Percentiles rank a stretch among this genome's conserved stretches.
Conservation (phyloP, 1,284 basidiomycete species). For the Cryptococcus wingfieldii region DNA sequence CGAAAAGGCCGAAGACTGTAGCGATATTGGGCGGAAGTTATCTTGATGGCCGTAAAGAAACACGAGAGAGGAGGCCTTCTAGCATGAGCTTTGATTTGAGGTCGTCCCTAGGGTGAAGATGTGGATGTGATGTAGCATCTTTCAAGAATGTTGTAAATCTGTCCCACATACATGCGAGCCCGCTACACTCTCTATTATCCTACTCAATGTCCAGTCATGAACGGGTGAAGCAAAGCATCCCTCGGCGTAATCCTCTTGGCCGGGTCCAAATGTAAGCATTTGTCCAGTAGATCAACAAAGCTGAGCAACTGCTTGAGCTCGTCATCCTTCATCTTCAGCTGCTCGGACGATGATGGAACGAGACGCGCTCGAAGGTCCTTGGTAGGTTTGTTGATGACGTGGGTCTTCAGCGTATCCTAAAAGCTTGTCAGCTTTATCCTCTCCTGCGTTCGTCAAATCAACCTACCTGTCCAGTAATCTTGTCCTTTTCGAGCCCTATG, state of each 20-base stretch:
- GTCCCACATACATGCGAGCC: constrained; percentile 23
- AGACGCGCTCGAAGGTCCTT: constrained; percentile 76
- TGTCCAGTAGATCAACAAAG: constrained; percentile 89
- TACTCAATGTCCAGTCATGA: constrained; percentile 54
- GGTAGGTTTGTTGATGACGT: constrained; percentile 77
- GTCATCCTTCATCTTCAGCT: constrained; percentile 72
- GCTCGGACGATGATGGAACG: constrained; percentile 67
- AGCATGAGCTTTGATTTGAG: constrained; percentile 1
- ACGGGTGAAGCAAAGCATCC: constrained; percentile 82
- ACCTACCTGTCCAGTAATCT: constrained; percentile 74
- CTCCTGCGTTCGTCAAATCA: not conserved
- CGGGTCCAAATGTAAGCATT: constrained; percentile 87
- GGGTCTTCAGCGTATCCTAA: constrained; percentile 53
- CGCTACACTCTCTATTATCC: not conserved
- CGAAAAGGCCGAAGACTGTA: constrained; percentile 5
- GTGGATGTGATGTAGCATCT: not conserved
- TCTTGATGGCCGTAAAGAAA: constrained; percentile 13
- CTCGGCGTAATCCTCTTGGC: constrained; percentile 76
- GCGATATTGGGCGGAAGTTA: constrained; percentile 13
- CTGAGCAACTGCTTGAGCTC: constrained; percentile 76
- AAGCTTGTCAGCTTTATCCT: no score
- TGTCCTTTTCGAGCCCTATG: constrained; percentile 70
- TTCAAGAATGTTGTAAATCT: constrained; percentile 28
- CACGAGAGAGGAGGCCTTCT: constrained; percentile 1
- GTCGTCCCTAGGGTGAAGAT: not conserved